A percentile compares a stretch with the other conserved stretches of the same genome.
phyloP scores from a whole-genome alignment of 2,329 filamentous ascomycete genomes.

The Calonectria montana region DNA sequence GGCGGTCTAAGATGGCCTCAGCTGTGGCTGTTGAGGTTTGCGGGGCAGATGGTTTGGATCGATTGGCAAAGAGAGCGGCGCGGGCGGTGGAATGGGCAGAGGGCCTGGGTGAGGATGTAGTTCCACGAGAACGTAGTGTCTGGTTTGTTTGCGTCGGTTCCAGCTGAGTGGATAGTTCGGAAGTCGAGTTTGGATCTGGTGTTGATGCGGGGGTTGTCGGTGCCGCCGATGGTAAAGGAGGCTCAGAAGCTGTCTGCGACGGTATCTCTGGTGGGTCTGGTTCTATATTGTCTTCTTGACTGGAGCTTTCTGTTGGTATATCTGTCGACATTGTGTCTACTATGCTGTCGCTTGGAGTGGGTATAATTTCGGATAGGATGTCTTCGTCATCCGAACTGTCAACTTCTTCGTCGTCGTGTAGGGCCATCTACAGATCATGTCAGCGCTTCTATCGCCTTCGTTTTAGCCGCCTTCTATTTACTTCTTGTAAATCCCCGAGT shows the following conservation, averaged over 20 bases:
- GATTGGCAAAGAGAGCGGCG: slow-evolving; percentile 58
- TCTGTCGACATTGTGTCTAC: slow-evolving; percentile 51
- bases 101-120: slow-evolving; percentile 31
- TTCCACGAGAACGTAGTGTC: slow-evolving; percentile 48
- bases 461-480: slow-evolving; percentile 43
- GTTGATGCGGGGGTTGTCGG: slow-evolving; percentile 21
- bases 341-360: slow-evolving; percentile 65
- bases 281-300: slow-evolving; percentile 47
- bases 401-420: slow-evolving; percentile 51
- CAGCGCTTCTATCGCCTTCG: slow-evolving; percentile 1
- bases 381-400: slow-evolving; percentile 66
- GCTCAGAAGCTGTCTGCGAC: slow-evolving; percentile 25
- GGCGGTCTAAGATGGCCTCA: slow-evolving; percentile 80
- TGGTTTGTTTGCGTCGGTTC: slow-evolving; percentile 49
- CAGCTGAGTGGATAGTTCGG: slow-evolving; percentile 26
- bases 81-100: slow-evolving; percentile 51
- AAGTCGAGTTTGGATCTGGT: slow-evolving; percentile 15
- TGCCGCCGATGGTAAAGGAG: slow-evolving; percentile 3
- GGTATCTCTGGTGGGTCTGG: slow-evolving; percentile 60
- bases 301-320: slow-evolving; percentile 30
- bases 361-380: slow-evolving; percentile 64
- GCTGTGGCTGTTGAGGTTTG: slow-evolving; percentile 62
- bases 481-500: slow-evolving; percentile 75
- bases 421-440: slow-evolving; percentile 45
- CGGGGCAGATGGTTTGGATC: slow-evolving; percentile 49